Evolutionary conservation across 2,329 filamentous ascomycete species (phyloP), one percentile per base, ranked within the genome.

Genomic region (Ploettnerulaceae sp.): DNA sequence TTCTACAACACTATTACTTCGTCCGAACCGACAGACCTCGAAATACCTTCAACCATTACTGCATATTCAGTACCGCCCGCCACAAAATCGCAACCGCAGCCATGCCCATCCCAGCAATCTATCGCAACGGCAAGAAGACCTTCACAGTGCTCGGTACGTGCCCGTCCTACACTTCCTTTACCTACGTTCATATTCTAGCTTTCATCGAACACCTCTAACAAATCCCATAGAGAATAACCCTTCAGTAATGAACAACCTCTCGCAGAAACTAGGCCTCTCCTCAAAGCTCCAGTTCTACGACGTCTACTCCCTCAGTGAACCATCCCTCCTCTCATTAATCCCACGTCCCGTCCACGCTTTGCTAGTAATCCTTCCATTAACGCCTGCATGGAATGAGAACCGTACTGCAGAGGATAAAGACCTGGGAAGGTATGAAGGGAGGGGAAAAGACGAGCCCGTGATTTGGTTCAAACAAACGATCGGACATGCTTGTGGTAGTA

Each of bases 381-480:
- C 80, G 44, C 72, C 81, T 38, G 76, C 78, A 32, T 96, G 95
- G 74, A 86, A 95, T 69, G 77, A 75, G 50, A 81, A 84, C 63
- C 84, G 90, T 24, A 66, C 77, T 47, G 72, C 79, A 33, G 90
- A 95, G 71, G 90, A 96, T 68, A 70, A 71, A 40, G 63, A 73
- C 18, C 69, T 71, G 33, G 55, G 69, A 2, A 76, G 81, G 26
- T 95, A 95, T 70, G 63, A 65, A 0, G 85, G 84, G 36, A 73
- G 71, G n/a, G 89, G 89, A 1, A 68, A 75, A 1, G 61, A 61
- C 0, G 88, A 96, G 62, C 83, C 86, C 7, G 88, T 95, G 0
- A 62, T 95, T 6, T 98, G 91, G 93, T 97, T 90, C 75, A 86
- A 81, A 58, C 91, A 97, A 71, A 97, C 90, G 0, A 96, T 97